Percentiles rank a stretch among this genome's conserved stretches.
Conservation (phyloP, 768 basidiomycete genomes). For the Trichaptum fuscoviolaceum region DNA sequence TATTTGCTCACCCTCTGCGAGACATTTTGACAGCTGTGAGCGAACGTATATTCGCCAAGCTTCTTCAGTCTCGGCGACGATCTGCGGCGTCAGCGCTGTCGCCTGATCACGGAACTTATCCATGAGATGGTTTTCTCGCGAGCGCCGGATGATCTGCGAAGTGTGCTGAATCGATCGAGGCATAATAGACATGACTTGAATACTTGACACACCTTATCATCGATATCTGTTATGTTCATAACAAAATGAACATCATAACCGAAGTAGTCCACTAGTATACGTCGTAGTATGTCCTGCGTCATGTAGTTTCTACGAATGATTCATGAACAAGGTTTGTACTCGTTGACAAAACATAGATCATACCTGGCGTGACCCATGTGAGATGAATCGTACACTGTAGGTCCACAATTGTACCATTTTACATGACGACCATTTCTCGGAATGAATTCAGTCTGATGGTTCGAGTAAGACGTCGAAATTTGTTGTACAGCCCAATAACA, state of each 20-base stretch:
- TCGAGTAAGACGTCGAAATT: slow-evolving; percentile 3
- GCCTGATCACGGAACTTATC: slow-evolving; percentile 56
- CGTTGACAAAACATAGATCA: slow-evolving; percentile 7
- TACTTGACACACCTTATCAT: slow-evolving; percentile 78
- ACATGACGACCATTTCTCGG: slow-evolving; percentile 64
- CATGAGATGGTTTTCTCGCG: slow-evolving; percentile 73
- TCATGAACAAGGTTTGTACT: not conserved
- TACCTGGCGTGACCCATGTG: slow-evolving; percentile 99
- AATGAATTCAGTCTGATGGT: slow-evolving; percentile 65
- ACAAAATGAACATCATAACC: slow-evolving; percentile 98
- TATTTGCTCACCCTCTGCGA: slow-evolving; percentile 47
- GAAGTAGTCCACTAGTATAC: slow-evolving; percentile 94
- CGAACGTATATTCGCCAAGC: slow-evolving; percentile 66
- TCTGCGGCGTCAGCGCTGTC: slow-evolving; percentile 44
- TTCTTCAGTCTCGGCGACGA: slow-evolving; percentile 50
- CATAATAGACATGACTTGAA: not conserved
- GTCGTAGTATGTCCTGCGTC: slow-evolving; percentile 84
- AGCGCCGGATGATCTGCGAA: slow-evolving; percentile 83
- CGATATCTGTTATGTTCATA: slow-evolving; percentile 99
- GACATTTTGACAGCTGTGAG: slow-evolving; percentile 57
- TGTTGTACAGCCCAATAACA: slow-evolving; percentile 18
- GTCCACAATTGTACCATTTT: slow-evolving; percentile 99
- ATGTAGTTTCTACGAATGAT: slow-evolving; percentile 77
- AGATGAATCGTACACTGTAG: slow-evolving; percentile 96
- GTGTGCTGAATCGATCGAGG: slow-evolving; percentile 7